Conservation (phyloP, 208 protist genomes). For the Trypanosoma congolense region DNA sequence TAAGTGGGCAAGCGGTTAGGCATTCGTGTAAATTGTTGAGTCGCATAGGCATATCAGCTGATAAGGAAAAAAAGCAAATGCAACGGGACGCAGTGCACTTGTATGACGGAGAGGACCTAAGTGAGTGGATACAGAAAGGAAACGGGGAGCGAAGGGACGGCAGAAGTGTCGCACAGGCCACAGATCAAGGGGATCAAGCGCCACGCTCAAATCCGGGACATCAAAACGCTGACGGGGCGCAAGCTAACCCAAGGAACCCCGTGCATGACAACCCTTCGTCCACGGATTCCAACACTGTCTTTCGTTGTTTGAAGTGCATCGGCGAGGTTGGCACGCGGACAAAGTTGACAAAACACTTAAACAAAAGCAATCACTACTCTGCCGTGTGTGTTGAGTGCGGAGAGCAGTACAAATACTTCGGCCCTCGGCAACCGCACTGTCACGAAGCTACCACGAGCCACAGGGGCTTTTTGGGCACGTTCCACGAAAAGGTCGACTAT, state of each 20-base stretch:
- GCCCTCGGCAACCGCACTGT: constrained; percentile 33
- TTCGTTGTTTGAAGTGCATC: constrained; percentile 67
- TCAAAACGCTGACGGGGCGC: no score
- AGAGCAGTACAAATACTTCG: constrained; percentile 54
- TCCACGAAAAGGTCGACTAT: constrained; percentile 59
- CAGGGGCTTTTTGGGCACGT: constrained; percentile 58
- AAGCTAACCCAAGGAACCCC: no score
- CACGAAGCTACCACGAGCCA: constrained; percentile 52
- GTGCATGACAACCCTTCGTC: not conserved
- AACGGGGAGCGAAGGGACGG: no score
- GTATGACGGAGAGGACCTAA: no score
- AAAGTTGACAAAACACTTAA: constrained; percentile 56
- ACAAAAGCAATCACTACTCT: constrained; percentile 49
- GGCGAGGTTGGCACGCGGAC: constrained; percentile 60
- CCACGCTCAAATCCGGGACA: no score
- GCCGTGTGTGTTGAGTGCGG: constrained; percentile 50
- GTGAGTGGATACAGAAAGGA: no score
- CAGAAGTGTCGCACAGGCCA: no score
- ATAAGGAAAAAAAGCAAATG: no score
- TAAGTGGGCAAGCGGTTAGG: not conserved
- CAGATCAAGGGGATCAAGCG: no score
- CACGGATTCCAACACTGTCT: not conserved
- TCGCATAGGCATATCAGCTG: no score
- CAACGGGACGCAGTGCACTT: no score
- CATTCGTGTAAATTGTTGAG: no score